Evolutionary conservation across 164 flowering plant species (phyloP).

Genomic region (Nelumbo lutea): DNA sequence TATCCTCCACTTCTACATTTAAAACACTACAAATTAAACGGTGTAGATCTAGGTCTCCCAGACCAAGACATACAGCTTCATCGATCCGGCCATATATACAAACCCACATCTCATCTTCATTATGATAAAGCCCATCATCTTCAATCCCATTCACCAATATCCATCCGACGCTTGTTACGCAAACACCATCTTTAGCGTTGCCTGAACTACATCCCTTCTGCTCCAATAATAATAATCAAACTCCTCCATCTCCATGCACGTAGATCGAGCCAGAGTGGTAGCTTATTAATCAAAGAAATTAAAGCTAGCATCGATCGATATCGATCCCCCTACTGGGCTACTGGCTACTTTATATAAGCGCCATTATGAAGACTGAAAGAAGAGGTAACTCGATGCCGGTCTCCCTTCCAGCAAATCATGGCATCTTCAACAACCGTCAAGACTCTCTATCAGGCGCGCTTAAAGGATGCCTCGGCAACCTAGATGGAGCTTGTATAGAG

Average conservation of each 20-base stretch:
- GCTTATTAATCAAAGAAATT: slow-evolving; percentile 7
- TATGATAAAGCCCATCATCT: slow-evolving; percentile 33
- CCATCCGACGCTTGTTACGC: slow-evolving; percentile 22
- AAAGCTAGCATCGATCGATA: neutral
- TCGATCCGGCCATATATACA: neutral
- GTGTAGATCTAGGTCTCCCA: neutral
- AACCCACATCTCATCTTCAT: slow-evolving; percentile 19
- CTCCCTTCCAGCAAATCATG: slow-evolving; percentile 33
- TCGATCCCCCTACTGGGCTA: too few species aligned
- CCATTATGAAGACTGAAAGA: slow-evolving; percentile 58
- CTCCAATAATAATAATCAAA: neutral
- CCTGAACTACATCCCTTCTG: slow-evolving; percentile 1
- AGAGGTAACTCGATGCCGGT: slow-evolving; percentile 31
- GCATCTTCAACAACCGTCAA: slow-evolving; percentile 36
- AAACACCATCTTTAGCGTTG: slow-evolving; percentile 7
- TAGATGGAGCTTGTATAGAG: slow-evolving; percentile 76
- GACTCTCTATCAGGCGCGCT: slow-evolving; percentile 48
- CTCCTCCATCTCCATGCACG: slow-evolving; percentile 28
- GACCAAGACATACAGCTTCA: neutral
- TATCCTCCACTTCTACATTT: too few species aligned
- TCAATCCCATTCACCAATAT: slow-evolving; percentile 31
- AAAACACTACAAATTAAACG: too few species aligned
- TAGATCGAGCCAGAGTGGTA: slow-evolving; percentile 7
- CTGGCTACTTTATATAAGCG: neutral
- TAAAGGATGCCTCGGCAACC: slow-evolving; percentile 60